Base-by-base conservation (phyloP, 108 stramenopile genomes). In the Discostella stelligeroides region DNA sequence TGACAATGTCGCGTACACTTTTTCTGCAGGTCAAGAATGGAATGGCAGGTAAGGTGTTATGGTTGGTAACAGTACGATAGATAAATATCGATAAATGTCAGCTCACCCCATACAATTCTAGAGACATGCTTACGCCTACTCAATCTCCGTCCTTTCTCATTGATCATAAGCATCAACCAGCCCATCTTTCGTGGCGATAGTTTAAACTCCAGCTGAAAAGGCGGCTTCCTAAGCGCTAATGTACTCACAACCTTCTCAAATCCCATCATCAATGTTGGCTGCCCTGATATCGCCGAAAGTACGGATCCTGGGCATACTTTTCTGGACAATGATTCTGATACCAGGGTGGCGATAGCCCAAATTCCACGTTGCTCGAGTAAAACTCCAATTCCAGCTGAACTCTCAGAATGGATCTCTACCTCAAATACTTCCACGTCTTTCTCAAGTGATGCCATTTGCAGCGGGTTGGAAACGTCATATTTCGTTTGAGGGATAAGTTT, bases 101-200 rank as follows among this genome's bases (percentile, higher is more conserved):
- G 11, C 68, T 69, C 25, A 69, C 68, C 68, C 64, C 64, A 73
- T 12, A 47, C 54, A 41, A 56, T 30, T 57, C 17, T 48, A 20
- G 63, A 45, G 15, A 56, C 13, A 15, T 20, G 57, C 6, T 58
- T 41, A 4, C 57, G 38, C 3, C 25, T 28, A 10, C 38, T 56
- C 63, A 63, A 66, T 27, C 63, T 27, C n/a, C 63, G 28, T 40
- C 58, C 63, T 2, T 21, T 37, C 12, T 51, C 57, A 41, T 41
- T 60, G 7, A 66, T 58, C 37, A 73, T 59, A 37, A 73, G 46
- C 5, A 17, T 60, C 40, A 75, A 21, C 73, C 73, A 75, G 15
- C 73, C 73, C 73, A 75, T 75, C 55, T 67, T 75, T 43, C 65
- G 47, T 41, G 73, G 73, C 2, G 73, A 75, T 12, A 67, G 41